These are phyloP conservation scores for Mycena galopus DNA, from an alignment of 768 basidiomycete genomes.

Conservation along the genomic window DNA sequence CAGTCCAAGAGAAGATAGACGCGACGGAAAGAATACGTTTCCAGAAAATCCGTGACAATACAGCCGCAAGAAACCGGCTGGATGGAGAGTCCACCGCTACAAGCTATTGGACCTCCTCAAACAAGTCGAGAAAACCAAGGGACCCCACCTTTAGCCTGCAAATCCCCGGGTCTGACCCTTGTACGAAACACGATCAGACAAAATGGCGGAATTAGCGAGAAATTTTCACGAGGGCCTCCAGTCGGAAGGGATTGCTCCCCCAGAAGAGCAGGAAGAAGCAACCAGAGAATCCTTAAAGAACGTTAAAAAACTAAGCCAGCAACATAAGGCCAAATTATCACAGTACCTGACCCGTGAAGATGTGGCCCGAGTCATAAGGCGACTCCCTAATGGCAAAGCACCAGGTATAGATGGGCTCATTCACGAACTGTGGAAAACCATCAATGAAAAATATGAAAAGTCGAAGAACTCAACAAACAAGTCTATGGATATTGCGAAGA, in stretches of 20 bases:
- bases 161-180: background rate
- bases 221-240: conserved; percentile 48
- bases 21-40: background rate
- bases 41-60: conserved; percentile 1
- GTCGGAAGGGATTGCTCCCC: background rate
- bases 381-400: background rate
- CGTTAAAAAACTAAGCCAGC: background rate
- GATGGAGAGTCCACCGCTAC: background rate
- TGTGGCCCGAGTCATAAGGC: background rate
- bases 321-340: background rate
- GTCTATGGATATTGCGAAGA: background rate
- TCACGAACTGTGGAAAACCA: background rate
- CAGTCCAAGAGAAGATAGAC: conserved; percentile 18
- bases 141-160: conserved; percentile 15
- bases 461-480: background rate
- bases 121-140: background rate
- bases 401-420: background rate
- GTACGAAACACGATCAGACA: conserved; percentile 37
- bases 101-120: background rate
- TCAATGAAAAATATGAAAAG: background rate
- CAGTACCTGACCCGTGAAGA: background rate
- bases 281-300: background rate
- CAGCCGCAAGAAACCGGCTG: conserved; percentile 22
- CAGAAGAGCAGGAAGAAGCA: background rate
- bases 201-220: conserved; percentile 50